Conservation (phyloP, 331 rosid genomes). For the Pyrus hybrid region DNA sequence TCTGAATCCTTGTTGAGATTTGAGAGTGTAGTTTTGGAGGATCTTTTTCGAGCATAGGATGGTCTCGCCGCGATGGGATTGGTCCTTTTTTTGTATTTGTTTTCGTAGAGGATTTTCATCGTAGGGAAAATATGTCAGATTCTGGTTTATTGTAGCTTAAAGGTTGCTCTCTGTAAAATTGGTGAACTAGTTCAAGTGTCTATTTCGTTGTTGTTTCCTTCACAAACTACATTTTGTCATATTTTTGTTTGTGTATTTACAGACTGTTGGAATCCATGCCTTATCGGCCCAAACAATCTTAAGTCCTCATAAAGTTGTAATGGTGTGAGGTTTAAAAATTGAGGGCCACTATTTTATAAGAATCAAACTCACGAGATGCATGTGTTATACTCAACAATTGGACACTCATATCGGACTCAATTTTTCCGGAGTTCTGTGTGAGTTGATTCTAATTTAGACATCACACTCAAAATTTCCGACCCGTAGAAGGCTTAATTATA, state of each 20-base stretch:
- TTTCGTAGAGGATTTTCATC: not conserved
- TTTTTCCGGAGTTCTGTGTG: too few species aligned
- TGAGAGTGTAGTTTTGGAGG: not conserved
- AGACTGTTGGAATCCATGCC: too few species aligned
- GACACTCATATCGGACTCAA: too few species aligned
- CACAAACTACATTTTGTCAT: not conserved
- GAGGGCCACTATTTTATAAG: too few species aligned
- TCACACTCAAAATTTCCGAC: too few species aligned
- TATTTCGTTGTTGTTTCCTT: not conserved
- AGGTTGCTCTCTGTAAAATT: not conserved
- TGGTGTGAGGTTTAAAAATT: too few species aligned
- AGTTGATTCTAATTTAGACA: too few species aligned
- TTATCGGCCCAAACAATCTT: too few species aligned
- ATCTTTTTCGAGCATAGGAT: not conserved
- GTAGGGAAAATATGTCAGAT: not conserved
- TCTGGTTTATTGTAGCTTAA: not conserved
- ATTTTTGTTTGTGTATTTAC: not conserved
- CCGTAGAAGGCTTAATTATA: too few species aligned
- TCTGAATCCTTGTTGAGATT: constrained; percentile 12
- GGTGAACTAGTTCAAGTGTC: not conserved
- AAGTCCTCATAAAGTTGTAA: too few species aligned
- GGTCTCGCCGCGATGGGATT: not conserved
- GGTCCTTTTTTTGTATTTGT: not conserved
- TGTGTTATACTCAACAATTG: too few species aligned
- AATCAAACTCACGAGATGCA: too few species aligned